These are phyloP conservation scores for Phylloporus arenicola DNA, from an alignment of 768 basidiomycete genomes.

Conservation along the genomic window DNA sequence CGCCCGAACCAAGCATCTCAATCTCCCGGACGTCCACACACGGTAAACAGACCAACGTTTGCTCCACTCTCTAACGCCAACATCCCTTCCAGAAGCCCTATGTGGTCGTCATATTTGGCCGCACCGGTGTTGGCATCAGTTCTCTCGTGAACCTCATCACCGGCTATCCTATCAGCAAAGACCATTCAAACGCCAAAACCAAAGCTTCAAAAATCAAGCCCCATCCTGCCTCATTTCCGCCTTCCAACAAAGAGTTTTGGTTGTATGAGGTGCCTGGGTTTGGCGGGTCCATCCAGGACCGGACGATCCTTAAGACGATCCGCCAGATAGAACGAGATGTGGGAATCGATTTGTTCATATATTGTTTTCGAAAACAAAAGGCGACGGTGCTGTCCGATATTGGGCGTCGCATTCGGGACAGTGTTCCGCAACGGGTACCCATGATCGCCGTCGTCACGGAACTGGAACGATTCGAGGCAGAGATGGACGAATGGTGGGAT, in stretches of 20 bases:
- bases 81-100: constrained; percentile 4
- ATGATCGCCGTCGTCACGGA: constrained; percentile 26
- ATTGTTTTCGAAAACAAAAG: constrained; percentile 21
- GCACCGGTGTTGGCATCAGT: constrained; percentile 25
- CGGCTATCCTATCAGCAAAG: constrained; percentile 14
- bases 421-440: constrained; percentile 3
- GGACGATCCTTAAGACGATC: constrained; percentile 12
- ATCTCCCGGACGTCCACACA: neutral
- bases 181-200: constrained; percentile 8
- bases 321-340: constrained; percentile 8
- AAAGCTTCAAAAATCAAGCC: neutral
- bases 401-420: constrained; percentile 5
- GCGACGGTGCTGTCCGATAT: constrained; percentile 10
- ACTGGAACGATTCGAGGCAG: constrained; percentile 16
- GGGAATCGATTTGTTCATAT: constrained; percentile 22
- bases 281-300: constrained; percentile 3
- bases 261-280: constrained; percentile 25
- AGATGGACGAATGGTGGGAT: constrained; percentile 32
- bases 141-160: constrained; percentile 26
- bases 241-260: neutral
- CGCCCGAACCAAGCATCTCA: neutral
- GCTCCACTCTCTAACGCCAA: neutral
- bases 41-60: neutral
- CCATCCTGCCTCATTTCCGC: neutral
- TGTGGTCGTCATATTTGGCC: constrained; percentile 27